A percentile compares a stretch with the other conserved stretches of the same genome.
These are phyloP conservation scores for Antrodiella citrinella DNA, from an alignment of 768 basidiomycete genomes.

Conservation along the genomic window DNA sequence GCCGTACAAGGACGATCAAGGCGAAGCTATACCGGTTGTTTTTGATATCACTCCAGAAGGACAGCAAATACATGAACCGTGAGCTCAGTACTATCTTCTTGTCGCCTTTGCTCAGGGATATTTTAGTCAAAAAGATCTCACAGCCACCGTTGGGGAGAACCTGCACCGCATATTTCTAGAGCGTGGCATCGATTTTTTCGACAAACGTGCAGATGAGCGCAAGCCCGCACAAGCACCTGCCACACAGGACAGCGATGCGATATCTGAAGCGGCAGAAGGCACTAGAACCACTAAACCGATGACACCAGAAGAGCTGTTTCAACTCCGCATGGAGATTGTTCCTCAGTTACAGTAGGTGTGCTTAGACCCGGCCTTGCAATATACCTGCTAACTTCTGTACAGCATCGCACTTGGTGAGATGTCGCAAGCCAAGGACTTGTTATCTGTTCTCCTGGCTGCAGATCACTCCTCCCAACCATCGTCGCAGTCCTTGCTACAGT, in stretches of 20 bases:
- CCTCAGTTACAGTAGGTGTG: constrained; percentile 64
- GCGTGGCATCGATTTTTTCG: constrained; percentile 71
- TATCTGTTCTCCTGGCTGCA: constrained; percentile 48
- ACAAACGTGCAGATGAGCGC: constrained; percentile 30
- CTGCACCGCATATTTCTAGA: constrained; percentile 65
- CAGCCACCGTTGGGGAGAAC: constrained; percentile 54
- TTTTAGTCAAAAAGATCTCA: constrained; percentile 34
- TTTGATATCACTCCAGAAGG: constrained; percentile 67
- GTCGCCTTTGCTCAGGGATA: constrained; percentile 6
- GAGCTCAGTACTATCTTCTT: constrained; percentile 19
- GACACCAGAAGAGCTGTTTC: constrained; percentile 64
- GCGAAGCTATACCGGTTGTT: constrained; percentile 51
- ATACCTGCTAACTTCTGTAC: not conserved
- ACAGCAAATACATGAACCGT: constrained; percentile 67
- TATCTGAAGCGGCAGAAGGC: constrained; percentile 3
- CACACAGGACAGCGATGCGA: constrained; percentile 20
- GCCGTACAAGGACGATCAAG: constrained; percentile 75
- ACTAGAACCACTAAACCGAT: constrained; percentile 36
- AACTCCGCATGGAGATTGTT: constrained; percentile 65
- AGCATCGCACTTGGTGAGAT: constrained; percentile 78
- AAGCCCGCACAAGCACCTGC: constrained; percentile 14
- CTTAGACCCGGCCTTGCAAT: not conserved
- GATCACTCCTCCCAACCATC: constrained; percentile 23
- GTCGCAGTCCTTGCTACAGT: not conserved
- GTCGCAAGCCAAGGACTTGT: constrained; percentile 64